Percentiles rank a stretch among this genome's conserved stretches.
phyloP scores from a whole-genome alignment of 139 green algal species.

The Tetradesmus obliquus region DNA sequence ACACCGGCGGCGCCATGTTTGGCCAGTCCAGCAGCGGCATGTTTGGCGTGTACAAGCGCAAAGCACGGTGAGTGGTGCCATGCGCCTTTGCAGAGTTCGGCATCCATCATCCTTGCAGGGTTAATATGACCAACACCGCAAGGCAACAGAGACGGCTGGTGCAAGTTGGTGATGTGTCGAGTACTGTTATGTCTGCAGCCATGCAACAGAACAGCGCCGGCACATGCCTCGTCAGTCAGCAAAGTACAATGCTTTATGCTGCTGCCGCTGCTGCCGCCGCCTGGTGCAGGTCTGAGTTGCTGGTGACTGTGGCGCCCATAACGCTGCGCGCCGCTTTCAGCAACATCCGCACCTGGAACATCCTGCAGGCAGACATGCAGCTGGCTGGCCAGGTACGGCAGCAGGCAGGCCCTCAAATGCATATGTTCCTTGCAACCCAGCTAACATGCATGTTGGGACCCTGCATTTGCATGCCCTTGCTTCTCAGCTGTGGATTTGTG shows the following conservation, averaged over 20 bases:
- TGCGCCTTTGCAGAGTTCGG: not conserved
- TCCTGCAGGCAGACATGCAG: constrained; percentile 30
- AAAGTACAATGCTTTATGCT: not conserved
- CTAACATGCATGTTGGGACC: too few species aligned
- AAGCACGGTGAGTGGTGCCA: constrained; percentile 16
- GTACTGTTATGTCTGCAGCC: not conserved
- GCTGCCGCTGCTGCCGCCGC: not conserved
- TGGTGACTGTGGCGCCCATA: constrained; percentile 54
- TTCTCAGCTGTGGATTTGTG: not conserved
- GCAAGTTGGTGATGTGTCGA: not conserved
- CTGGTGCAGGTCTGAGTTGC: constrained; percentile 45
- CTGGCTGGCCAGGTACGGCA: constrained; percentile 1
- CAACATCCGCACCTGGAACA: constrained; percentile 69
- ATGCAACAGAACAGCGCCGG: not conserved
- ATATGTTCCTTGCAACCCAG: too few species aligned
- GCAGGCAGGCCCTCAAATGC: not conserved
- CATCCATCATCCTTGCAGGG: too few species aligned
- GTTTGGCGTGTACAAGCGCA: constrained; percentile 43
- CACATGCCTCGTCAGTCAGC: not conserved
- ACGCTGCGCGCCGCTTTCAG: constrained; percentile 71
- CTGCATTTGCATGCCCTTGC: not conserved
- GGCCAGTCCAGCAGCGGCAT: constrained; percentile 19
- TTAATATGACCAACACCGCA: too few species aligned
- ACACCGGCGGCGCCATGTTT: not conserved
- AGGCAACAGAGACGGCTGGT: too few species aligned